These are phyloP conservation scores for Trichoderma koningiopsis DNA, from an alignment of 2,329 filamentous ascomycete genomes.

Conservation along the genomic window DNA sequence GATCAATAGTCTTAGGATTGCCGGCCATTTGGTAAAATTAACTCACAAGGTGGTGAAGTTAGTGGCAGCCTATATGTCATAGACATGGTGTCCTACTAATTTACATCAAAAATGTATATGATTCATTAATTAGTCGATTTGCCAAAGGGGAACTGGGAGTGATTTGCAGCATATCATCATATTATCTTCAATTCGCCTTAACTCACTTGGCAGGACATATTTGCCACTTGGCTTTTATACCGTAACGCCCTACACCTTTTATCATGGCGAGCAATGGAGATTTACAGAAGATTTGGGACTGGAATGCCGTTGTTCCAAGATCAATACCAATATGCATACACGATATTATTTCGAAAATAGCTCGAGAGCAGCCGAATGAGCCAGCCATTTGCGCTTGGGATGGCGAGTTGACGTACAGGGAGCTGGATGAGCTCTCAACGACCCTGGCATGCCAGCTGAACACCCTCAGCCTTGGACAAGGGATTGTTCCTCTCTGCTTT, in stretches of 20 bases:
- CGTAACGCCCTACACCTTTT: not conserved
- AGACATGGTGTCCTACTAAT: not conserved
- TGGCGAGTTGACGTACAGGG: not conserved
- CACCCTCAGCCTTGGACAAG: not conserved
- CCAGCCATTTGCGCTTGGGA: not conserved
- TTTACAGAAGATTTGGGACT: not conserved
- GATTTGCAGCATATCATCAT: not conserved
- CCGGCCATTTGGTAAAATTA: not conserved
- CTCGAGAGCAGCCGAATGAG: not conserved
- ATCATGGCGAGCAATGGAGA: not conserved
- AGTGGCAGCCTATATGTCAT: not conserved
- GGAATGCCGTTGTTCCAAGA: not conserved
- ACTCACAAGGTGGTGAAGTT: not conserved
- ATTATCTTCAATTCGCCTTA: not conserved
- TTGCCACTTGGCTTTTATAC: not conserved
- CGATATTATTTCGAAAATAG: not conserved
- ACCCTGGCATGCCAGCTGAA: not conserved
- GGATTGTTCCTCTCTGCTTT: conserved; percentile 1
- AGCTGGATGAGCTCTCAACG: not conserved
- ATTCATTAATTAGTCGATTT: not conserved
- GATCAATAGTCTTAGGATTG: not conserved
- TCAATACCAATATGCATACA: not conserved
- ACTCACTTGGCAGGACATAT: not conserved
- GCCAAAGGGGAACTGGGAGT: not conserved
- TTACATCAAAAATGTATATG: not conserved